Evolutionary conservation across 2,329 filamentous ascomycete genomes (phyloP), one percentile per base, ranked within the genome.

Genomic region (Penicillium sp.): DNA sequence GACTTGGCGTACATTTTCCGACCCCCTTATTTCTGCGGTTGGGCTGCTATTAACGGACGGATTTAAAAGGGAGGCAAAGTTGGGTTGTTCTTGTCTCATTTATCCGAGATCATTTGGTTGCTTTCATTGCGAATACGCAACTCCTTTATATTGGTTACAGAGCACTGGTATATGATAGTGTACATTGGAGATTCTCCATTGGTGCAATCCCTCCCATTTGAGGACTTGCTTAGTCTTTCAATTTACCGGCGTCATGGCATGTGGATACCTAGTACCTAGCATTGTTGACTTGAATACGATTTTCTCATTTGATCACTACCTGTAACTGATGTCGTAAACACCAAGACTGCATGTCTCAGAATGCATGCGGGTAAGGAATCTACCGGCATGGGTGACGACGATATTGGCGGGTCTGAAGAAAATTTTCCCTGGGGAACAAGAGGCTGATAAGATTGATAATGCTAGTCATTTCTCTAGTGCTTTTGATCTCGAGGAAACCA

Each of bases 151-250:
- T 46, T 26, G 15, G 15, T 22, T 27, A 49, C 22, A 37, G 44
- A 47, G 44, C 27, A 47, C 49, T 51, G 49, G 51, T 47, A 56
- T 25, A 49, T 49, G 31, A 49, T 23, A 56, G 29, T 48, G 52
- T 61, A 56, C 55, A 58, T 62, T 54, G 42, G 53, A 51, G 45
- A 57, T 43, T 40, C 55, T 37, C 33, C 41, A 29, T n/a, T n/a
- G n/a, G 42, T 42, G 51, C 53, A 51, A 53, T 52, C 45, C 56
- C 43, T 52, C 56, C 54, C n/a, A 29, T 52, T 52, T 23, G 50
- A 33, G n/a, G 27, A 46, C 23, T 58, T 61, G 55, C 44, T 63
- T 64, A 57, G 63, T 67, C 50, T 58, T 48, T 57, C 31, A 46
- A 46, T 25, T 56, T 45, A 37, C 31, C 8, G 56, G 62, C 55